These are phyloP conservation scores for Penicillium crystallinum DNA, from an alignment of 495 filamentous ascomycete species.

Conservation along the genomic window DNA sequence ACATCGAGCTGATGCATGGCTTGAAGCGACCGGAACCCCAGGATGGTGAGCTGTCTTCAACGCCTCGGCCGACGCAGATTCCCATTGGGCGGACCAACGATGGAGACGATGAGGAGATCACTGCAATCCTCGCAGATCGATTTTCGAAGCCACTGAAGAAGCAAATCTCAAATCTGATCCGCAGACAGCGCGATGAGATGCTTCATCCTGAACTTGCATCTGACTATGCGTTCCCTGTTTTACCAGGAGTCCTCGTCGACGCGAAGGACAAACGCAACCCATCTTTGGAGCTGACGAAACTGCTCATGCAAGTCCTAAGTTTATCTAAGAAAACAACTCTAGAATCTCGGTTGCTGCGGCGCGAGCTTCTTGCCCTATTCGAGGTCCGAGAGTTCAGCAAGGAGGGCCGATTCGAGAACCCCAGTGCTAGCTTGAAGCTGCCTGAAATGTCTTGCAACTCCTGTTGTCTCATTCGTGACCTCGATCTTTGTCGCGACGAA, in stretches of 20 bases:
- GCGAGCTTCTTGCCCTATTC: constrained; percentile 83
- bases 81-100: constrained; percentile 45
- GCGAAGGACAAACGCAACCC: constrained; percentile 64
- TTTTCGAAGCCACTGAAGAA: constrained; percentile 91
- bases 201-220: constrained; percentile 80
- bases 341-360: constrained; percentile 79
- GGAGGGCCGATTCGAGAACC: constrained; percentile 82
- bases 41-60: constrained; percentile 43
- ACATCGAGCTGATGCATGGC: constrained; percentile 88
- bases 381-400: constrained; percentile 91
- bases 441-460: constrained; percentile 74
- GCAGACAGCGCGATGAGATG: constrained; percentile 79
- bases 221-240: constrained; percentile 82
- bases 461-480: constrained; percentile 81
- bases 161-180: constrained; percentile 70
- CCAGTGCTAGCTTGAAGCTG: constrained; percentile 67
- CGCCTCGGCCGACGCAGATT: constrained; percentile 75
- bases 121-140: constrained; percentile 58
- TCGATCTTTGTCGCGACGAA: constrained; percentile 93
- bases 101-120: constrained; percentile 54
- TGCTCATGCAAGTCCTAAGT: constrained; percentile 82
- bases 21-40: constrained; percentile 61
- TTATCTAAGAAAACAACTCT: constrained; percentile 76
- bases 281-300: constrained; percentile 82
- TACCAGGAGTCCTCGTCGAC: constrained; percentile 68